Conservation (phyloP, 306 rosid species). For the Vachellia collinsii region DNA sequence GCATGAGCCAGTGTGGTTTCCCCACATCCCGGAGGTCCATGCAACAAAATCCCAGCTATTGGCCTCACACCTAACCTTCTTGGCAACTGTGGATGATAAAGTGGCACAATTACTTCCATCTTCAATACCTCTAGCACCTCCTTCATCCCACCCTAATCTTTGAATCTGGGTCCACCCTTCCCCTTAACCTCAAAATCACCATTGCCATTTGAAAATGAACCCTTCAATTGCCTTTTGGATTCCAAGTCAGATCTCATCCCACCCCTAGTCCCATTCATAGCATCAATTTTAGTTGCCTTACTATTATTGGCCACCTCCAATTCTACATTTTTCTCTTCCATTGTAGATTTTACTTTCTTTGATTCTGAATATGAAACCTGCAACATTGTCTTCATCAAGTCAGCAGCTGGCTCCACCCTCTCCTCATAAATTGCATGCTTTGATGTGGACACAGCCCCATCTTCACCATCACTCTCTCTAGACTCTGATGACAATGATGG, state of each 20-base stretch:
- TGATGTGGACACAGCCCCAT: conserved; percentile 44
- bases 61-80: conserved; percentile 61
- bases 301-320: conserved; percentile 47
- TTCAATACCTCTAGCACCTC: conserved; percentile 59
- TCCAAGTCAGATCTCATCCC: conserved; percentile 14
- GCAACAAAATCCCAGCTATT: conserved; percentile 65
- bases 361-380: conserved; percentile 48
- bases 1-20: conserved; percentile 87
- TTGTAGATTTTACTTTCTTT: conserved; percentile 2
- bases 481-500: conserved; percentile 15
- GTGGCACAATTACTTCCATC: conserved; percentile 58
- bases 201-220: too few relatives aligned
- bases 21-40: conserved; percentile 93
- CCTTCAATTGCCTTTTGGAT: conserved; percentile 29
- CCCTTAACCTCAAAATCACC: conserved; percentile 45
- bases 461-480: conserved; percentile 39
- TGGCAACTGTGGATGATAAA: conserved; percentile 55
- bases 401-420: conserved; percentile 59
- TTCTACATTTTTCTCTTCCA: conserved; percentile 61
- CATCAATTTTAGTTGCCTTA: conserved; percentile 33
- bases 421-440: conserved; percentile 70
- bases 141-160: conserved; percentile 76
- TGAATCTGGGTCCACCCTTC: conserved; percentile 62
- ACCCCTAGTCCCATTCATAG: conserved; percentile 36
- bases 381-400: conserved; percentile 65